Evolutionary conservation across 2,329 filamentous ascomycete genomes (phyloP).

Genomic region (Acrocalymma vagum): DNA sequence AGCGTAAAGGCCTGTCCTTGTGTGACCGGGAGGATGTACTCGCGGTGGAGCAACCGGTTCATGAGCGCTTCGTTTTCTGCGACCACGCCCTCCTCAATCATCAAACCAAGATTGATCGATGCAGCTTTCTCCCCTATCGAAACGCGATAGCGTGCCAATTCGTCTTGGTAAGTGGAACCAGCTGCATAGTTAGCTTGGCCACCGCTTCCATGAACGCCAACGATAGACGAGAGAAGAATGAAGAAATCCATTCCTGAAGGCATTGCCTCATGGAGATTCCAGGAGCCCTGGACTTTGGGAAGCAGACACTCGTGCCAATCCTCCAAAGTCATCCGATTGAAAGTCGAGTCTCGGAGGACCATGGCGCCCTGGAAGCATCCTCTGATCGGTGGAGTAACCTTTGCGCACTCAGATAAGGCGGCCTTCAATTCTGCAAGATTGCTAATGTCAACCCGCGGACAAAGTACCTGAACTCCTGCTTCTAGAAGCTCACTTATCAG

Average conservation of each 20-base stretch:
- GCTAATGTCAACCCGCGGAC: too few relatives aligned
- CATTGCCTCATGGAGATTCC: conserved; percentile 32
- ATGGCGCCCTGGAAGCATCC: conserved; percentile 27
- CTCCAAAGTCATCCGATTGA: conserved; percentile 19
- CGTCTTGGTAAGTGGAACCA: conserved; percentile 28
- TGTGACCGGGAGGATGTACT: too few relatives aligned
- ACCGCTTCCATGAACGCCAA: conserved; percentile 25
- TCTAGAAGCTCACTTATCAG: conserved; percentile 11
- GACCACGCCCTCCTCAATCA: conserved; percentile 22
- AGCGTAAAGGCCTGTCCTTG: too few relatives aligned
- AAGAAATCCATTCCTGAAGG: conserved; percentile 29
- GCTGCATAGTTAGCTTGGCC: conserved; percentile 38
- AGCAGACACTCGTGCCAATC: conserved; percentile 17
- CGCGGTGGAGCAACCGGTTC: not conserved
- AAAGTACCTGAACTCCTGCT: too few relatives aligned
- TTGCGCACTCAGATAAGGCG: too few relatives aligned
- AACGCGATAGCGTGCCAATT: conserved; percentile 21
- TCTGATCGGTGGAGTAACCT: conserved; percentile 19
- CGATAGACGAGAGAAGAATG: conserved; percentile 24
- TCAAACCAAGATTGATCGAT: conserved; percentile 24
- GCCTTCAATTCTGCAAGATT: too few relatives aligned
- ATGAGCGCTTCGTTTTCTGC: conserved; percentile 18
- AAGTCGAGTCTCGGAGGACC: conserved; percentile 20
- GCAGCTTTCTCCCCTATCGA: conserved; percentile 4
- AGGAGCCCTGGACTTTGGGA: conserved; percentile 45